phyloP scores from a whole-genome alignment of 2,329 filamentous ascomycete species.

The Paecilomyces formosus region DNA sequence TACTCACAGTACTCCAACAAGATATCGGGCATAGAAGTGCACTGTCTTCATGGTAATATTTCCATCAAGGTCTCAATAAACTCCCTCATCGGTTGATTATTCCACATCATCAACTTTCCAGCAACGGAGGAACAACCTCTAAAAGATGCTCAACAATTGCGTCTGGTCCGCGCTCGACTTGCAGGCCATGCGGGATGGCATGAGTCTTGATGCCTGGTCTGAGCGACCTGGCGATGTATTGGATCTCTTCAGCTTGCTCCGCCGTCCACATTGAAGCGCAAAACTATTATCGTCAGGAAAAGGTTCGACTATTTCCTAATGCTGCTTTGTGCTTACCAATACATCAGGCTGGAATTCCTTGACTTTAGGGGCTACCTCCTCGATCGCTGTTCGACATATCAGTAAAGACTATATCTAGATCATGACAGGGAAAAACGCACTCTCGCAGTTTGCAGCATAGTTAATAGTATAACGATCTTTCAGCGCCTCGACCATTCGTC shows the following conservation, averaged over 20 bases:
- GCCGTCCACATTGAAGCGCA: constrained; percentile 54
- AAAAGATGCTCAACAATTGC: constrained; percentile 35
- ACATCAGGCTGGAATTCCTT: constrained; percentile 47
- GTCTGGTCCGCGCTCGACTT: constrained; percentile 36
- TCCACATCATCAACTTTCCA: constrained; percentile 19
- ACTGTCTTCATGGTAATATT: not conserved
- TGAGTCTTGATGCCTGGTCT: constrained; percentile 35
- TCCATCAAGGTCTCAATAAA: not conserved
- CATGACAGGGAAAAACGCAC: constrained; percentile 33
- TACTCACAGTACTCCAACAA: not conserved
- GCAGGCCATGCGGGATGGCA: constrained; percentile 34
- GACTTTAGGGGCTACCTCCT: constrained; percentile 49
- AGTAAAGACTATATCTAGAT: not conserved
- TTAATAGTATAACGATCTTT: constrained; percentile 58
- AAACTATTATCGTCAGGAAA: constrained; percentile 37
- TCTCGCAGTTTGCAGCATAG: constrained; percentile 55
- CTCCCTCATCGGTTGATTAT: not conserved
- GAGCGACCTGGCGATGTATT: constrained; percentile 28
- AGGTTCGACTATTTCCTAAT: not conserved
- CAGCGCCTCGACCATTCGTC: constrained; percentile 52
- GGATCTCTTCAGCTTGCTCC: constrained; percentile 31
- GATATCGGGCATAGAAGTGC: not conserved
- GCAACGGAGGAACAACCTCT: constrained; percentile 32
- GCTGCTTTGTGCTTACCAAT: constrained; percentile 37
- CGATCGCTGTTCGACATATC: constrained; percentile 32